phyloP scores from a whole-genome alignment of 495 filamentous ascomycete species.

The Clohesyomyces aquaticus region DNA sequence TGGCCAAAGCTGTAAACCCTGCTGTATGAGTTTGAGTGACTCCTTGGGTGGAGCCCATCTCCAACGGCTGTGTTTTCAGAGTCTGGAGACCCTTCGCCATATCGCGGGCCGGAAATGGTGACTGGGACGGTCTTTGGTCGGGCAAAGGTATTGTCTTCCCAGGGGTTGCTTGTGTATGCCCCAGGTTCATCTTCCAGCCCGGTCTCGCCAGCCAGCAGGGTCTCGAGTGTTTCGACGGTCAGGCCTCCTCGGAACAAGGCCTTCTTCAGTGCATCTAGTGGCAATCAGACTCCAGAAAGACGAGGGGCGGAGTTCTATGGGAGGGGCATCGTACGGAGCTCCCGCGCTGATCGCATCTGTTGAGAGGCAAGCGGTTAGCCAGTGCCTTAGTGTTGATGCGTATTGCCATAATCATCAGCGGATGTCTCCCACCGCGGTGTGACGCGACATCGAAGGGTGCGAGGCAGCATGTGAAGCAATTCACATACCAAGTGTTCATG shows the following conservation, averaged over 20 bases:
- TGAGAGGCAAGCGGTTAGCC: constrained; percentile 15
- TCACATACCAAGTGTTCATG: constrained; percentile 60
- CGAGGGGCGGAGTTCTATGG: neutral
- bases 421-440: neutral
- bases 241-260: constrained; percentile 68
- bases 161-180: neutral
- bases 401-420: too few species aligned
- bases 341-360: constrained; percentile 53
- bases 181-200: constrained; percentile 13
- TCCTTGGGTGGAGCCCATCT: constrained; percentile 20
- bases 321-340: constrained; percentile 45
- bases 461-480: neutral
- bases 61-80: constrained; percentile 37
- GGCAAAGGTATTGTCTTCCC: constrained; percentile 18
- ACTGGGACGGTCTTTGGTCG: constrained; percentile 20
- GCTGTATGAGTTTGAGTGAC: constrained; percentile 12
- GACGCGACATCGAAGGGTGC: neutral
- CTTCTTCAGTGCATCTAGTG: constrained; percentile 61
- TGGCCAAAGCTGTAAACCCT: constrained; percentile 22
- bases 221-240: constrained; percentile 62
- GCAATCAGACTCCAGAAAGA: neutral
- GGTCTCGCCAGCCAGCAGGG: constrained; percentile 36
- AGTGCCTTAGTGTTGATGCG: constrained; percentile 27
- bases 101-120: constrained; percentile 18
- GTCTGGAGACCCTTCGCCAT: constrained; percentile 16